These are phyloP conservation scores for Rhynchosporium agropyri DNA, from an alignment of 2,329 filamentous ascomycete genomes.

Conservation along the genomic window DNA sequence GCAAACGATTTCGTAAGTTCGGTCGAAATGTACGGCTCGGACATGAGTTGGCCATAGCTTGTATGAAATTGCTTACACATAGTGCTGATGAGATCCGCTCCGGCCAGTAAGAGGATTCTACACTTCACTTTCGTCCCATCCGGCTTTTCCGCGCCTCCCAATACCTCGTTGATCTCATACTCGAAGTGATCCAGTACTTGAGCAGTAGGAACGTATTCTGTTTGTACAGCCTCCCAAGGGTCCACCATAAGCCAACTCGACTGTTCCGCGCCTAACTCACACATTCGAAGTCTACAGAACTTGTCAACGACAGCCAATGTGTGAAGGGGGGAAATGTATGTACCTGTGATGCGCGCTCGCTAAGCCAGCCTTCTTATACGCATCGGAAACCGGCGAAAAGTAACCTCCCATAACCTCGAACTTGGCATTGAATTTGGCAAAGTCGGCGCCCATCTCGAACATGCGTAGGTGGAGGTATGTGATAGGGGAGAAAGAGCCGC, in stretches of 20 bases:
- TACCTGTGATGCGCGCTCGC: slow-evolving; percentile 71
- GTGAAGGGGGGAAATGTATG: slow-evolving; percentile 1
- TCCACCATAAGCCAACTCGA: slow-evolving; percentile 82
- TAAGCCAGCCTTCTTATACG: slow-evolving; percentile 78
- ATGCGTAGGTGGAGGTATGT: slow-evolving; percentile 80
- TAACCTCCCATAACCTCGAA: slow-evolving; percentile 90
- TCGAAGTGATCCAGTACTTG: slow-evolving; percentile 90
- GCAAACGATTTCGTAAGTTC: slow-evolving; percentile 47
- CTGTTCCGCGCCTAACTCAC: slow-evolving; percentile 75
- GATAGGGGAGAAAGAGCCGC: slow-evolving; percentile 71
- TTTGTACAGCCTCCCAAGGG: slow-evolving; percentile 84
- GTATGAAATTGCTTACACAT: slow-evolving; percentile 54
- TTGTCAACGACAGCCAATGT: slow-evolving; percentile 19
- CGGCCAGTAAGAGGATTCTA: slow-evolving; percentile 79
- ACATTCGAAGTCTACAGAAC: slow-evolving; percentile 72
- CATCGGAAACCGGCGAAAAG: slow-evolving; percentile 64
- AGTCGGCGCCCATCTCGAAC: slow-evolving; percentile 76
- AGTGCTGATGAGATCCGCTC: slow-evolving; percentile 74
- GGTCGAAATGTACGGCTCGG: slow-evolving; percentile 36
- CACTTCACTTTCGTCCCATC: slow-evolving; percentile 66
- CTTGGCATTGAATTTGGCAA: slow-evolving; percentile 68
- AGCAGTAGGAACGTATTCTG: slow-evolving; percentile 85
- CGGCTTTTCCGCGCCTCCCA: slow-evolving; percentile 70
- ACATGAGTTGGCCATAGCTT: no score
- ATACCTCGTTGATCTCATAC: slow-evolving; percentile 80